phyloP scores from a whole-genome alignment of 2,329 filamentous ascomycete genomes.

The Huntiella savannae region DNA sequence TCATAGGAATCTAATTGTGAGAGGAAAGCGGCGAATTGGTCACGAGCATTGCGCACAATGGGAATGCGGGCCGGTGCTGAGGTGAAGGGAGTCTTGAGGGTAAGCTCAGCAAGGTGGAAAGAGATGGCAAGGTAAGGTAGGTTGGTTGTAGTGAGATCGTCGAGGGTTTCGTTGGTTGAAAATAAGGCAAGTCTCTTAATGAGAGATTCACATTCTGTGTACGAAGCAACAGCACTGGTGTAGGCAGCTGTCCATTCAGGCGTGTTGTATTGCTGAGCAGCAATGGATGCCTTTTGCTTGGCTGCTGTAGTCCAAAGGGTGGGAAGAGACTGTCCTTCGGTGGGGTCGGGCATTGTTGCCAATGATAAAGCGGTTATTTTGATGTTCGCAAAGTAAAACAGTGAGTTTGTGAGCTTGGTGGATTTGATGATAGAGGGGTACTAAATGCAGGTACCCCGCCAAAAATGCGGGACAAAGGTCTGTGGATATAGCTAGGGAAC shows the following conservation, averaged over 20 bases:
- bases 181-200: slow-evolving; percentile 61
- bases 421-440: neutral
- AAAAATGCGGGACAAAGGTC: neutral
- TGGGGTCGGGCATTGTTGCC: slow-evolving; percentile 3
- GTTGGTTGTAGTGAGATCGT: slow-evolving; percentile 72
- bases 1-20: slow-evolving; percentile 60
- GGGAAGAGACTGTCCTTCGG: slow-evolving; percentile 29
- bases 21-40: slow-evolving; percentile 62
- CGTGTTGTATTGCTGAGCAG: slow-evolving; percentile 43
- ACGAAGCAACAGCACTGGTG: slow-evolving; percentile 44
- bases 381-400: neutral
- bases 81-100: slow-evolving; percentile 43
- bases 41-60: slow-evolving; percentile 43
- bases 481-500: too few species aligned
- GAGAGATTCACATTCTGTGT: slow-evolving; percentile 52
- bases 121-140: slow-evolving; percentile 68
- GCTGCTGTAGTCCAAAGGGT: slow-evolving; percentile 32
- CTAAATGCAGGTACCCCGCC: slow-evolving; percentile 6
- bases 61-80: slow-evolving; percentile 37
- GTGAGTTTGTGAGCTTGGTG: neutral
- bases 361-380: neutral
- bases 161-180: slow-evolving; percentile 72
- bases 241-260: slow-evolving; percentile 50
- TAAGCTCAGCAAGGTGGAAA: slow-evolving; percentile 62
- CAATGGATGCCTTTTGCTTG: slow-evolving; percentile 34